These are phyloP conservation scores for Fistulifera pelliculosa DNA, from an alignment of 108 stramenopile genomes.

Conservation along the genomic window DNA sequence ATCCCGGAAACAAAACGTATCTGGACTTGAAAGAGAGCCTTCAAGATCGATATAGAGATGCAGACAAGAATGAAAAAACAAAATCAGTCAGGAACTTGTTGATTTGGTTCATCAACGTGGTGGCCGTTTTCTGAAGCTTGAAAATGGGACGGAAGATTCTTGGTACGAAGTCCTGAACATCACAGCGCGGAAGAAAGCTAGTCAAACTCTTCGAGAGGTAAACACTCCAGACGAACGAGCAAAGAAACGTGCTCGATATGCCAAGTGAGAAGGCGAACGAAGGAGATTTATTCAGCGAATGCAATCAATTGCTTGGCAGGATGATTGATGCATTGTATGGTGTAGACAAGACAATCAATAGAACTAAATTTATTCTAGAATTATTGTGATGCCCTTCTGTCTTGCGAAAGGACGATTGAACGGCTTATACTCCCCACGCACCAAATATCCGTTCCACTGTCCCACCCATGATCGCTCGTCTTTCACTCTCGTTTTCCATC, in stretches of 20 bases:
- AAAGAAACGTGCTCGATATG: conserved; percentile 8
- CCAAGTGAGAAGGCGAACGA: conserved; percentile 5
- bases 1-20: conserved; percentile 38
- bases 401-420: too few species aligned
- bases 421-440: conserved; percentile 23
- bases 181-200: conserved; percentile 31
- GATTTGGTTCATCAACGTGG: conserved; percentile 19
- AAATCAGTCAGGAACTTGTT: conserved; percentile 26
- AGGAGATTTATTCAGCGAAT: too few species aligned
- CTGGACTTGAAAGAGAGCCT: conserved; percentile 25
- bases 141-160: conserved; percentile 8
- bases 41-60: conserved; percentile 21
- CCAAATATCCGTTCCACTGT: conserved; percentile 60
- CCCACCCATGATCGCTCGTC: conserved; percentile 48
- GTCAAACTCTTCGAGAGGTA: conserved; percentile 39
- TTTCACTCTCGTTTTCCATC: conserved; percentile 27
- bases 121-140: conserved; percentile 40
- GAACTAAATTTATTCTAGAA: too few species aligned
- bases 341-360: too few species aligned
- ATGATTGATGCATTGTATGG: too few species aligned
- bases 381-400: too few species aligned
- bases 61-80: conserved; percentile 37
- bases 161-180: conserved; percentile 30
- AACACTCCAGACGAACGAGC: conserved; percentile 35
- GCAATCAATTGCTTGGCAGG: too few species aligned